These are phyloP conservation scores for Atkinsonella texensis DNA, from an alignment of 2,329 filamentous ascomycete genomes.

Conservation along the genomic window DNA sequence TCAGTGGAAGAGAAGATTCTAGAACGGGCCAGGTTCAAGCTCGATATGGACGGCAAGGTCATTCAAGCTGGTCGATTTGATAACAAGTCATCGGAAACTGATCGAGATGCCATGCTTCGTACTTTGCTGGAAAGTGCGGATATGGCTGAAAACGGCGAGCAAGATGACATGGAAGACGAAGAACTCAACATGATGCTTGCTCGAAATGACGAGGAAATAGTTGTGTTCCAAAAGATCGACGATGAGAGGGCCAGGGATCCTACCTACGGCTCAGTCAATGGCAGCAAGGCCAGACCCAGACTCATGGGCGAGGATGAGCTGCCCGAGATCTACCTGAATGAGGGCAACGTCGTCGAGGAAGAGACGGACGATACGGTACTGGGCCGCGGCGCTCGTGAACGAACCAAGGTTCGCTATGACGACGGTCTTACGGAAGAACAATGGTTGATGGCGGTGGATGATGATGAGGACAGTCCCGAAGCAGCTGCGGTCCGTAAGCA, in stretches of 20 bases:
- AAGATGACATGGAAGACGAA: conserved; percentile 97
- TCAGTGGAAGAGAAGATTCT: conserved; percentile 98
- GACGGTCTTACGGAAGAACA: conserved; percentile 97
- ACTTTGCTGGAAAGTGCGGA: conserved; percentile 82
- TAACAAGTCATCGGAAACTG: conserved; percentile 97
- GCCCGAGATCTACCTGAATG: conserved; percentile 85
- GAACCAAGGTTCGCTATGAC: conserved; percentile 89
- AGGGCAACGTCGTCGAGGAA: conserved; percentile 70
- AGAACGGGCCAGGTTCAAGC: conserved; percentile 91
- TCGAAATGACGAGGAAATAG: conserved; percentile 69
- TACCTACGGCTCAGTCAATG: conserved; percentile 56
- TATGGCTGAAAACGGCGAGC: conserved; percentile 55
- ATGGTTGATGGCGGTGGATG: conserved; percentile 96
- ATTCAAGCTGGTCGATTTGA: conserved; percentile 99
- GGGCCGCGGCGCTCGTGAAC: conserved; percentile 87
- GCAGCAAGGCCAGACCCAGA: conserved; percentile 56
- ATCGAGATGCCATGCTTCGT: conserved; percentile 91
- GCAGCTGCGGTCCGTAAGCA: conserved; percentile 85
- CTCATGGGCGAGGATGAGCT: conserved; percentile 80
- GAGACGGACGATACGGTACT: conserved; percentile 63
- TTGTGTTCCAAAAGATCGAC: conserved; percentile 72
- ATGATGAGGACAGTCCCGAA: conserved; percentile 88
- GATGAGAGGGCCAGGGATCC: conserved; percentile 55
- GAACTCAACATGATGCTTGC: conserved; percentile 93
- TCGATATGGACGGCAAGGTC: conserved; percentile 98